phyloP scores from a whole-genome alignment of 495 filamentous ascomycete species.

The Penicillium ucsense region DNA sequence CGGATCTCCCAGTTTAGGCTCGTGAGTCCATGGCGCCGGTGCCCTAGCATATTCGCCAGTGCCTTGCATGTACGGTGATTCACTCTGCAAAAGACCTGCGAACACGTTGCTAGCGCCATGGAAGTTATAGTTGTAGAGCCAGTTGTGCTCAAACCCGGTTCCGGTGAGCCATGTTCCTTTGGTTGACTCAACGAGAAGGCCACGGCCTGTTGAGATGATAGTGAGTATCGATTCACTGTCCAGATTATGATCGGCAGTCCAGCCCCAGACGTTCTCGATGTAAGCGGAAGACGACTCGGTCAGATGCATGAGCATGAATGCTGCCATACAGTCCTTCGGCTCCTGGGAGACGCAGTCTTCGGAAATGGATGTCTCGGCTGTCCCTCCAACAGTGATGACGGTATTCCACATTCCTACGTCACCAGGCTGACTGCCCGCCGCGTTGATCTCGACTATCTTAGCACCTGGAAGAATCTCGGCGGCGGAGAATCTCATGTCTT shows the following conservation, averaged over 20 bases:
- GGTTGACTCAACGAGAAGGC: slow-evolving; percentile 39
- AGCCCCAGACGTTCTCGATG: slow-evolving; percentile 53
- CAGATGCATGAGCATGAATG: slow-evolving; percentile 44
- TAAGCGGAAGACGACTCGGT: slow-evolving; percentile 41
- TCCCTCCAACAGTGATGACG: slow-evolving; percentile 44
- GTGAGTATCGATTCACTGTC: slow-evolving; percentile 25
- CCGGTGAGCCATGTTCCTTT: slow-evolving; percentile 34
- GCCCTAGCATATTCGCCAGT: slow-evolving; percentile 20
- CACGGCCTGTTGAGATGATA: slow-evolving; percentile 41
- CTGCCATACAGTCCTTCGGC: slow-evolving; percentile 32
- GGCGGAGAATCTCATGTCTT: slow-evolving; percentile 47
- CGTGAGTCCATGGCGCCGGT: slow-evolving; percentile 34
- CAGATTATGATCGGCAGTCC: slow-evolving; percentile 50
- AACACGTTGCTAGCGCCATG: slow-evolving; percentile 38
- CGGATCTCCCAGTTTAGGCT: slow-evolving; percentile 32
- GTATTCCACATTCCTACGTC: slow-evolving; percentile 52
- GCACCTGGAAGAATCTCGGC: slow-evolving; percentile 41
- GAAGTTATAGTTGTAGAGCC: slow-evolving; percentile 43
- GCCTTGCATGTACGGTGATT: slow-evolving; percentile 41
- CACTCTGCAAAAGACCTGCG: slow-evolving; percentile 33
- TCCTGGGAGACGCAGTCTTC: slow-evolving; percentile 30
- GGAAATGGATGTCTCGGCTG: slow-evolving; percentile 28
- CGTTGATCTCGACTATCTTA: slow-evolving; percentile 41
- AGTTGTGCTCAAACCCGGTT: slow-evolving; percentile 38
- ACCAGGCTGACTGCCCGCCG: slow-evolving; percentile 39